phyloP scores from a whole-genome alignment of 2,329 filamentous ascomycete genomes.

The Fusarium clavum region DNA sequence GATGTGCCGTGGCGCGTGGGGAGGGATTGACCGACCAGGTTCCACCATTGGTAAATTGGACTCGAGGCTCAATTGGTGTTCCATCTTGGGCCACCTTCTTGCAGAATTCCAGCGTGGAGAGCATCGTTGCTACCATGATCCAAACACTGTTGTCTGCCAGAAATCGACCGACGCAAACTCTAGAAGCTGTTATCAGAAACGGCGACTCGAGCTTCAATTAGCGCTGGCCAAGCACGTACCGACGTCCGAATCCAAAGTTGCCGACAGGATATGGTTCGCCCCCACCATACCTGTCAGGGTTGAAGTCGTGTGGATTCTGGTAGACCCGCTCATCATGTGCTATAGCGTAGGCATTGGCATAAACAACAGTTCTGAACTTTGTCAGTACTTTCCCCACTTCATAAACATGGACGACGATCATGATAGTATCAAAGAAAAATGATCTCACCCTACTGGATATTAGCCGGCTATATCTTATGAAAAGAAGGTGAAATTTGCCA shows the following conservation, averaged over 20 bases:
- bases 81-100: slow-evolving; percentile 43
- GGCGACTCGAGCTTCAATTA: background rate
- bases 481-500: background rate
- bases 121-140: slow-evolving; percentile 52
- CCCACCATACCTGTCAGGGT: slow-evolving; percentile 59
- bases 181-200: slow-evolving; percentile 4
- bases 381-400: slow-evolving; percentile 31
- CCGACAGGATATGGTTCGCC: slow-evolving; percentile 58
- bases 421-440: background rate
- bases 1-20: background rate
- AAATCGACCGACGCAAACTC: slow-evolving; percentile 50
- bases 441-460: slow-evolving; percentile 36
- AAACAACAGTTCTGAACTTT: slow-evolving; percentile 51
- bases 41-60: slow-evolving; percentile 49
- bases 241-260: slow-evolving; percentile 52
- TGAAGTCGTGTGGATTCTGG: slow-evolving; percentile 56
- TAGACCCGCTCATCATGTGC: slow-evolving; percentile 56
- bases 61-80: slow-evolving; percentile 44
- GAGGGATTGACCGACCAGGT: slow-evolving; percentile 46
- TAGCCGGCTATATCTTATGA: background rate
- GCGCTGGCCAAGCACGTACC: slow-evolving; percentile 32
- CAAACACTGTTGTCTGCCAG: slow-evolving; percentile 53
- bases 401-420: background rate
- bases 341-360: slow-evolving; percentile 58
- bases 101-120: slow-evolving; percentile 46